Percentiles rank a stretch among this genome's conserved stretches.
phyloP scores from a whole-genome alignment of 129 eudicot genomes.

The Ambrosia trifida region DNA sequence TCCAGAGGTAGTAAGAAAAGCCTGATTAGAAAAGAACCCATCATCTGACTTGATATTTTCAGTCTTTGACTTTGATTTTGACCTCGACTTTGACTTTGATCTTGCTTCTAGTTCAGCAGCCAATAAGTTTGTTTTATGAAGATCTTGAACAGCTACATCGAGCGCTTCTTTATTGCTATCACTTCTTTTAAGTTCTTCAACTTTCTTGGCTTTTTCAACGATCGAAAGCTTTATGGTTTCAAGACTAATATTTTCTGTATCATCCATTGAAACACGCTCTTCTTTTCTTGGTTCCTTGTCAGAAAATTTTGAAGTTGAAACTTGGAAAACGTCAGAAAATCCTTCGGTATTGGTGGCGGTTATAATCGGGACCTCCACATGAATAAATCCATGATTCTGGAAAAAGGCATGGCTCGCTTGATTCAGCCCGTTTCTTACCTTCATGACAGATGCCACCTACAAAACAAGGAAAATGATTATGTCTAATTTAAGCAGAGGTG shows the following conservation, averaged over 20 bases:
- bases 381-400: conserved; percentile 61
- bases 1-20: conserved; percentile 64
- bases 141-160: conserved; percentile 71
- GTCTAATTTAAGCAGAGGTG: not conserved
- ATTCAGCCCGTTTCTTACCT: conserved; percentile 57
- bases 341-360: conserved; percentile 64
- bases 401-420: conserved; percentile 69
- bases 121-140: conserved; percentile 55
- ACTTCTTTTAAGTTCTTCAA: conserved; percentile 75
- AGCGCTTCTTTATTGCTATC: conserved; percentile 77
- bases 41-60: conserved; percentile 30
- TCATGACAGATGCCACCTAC: conserved; percentile 87
- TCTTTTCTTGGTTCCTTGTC: conserved; percentile 28
- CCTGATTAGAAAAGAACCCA: conserved; percentile 61
- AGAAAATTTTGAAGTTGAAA: conserved; percentile 49
- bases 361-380: conserved; percentile 78
- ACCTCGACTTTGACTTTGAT: conserved; percentile 41
- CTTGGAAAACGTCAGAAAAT: conserved; percentile 50
- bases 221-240: conserved; percentile 61
- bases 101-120: conserved; percentile 56
- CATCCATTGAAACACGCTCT: conserved; percentile 34
- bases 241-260: conserved; percentile 39
- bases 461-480: conserved; percentile 2
- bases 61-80: conserved; percentile 30
- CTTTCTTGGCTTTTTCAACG: conserved; percentile 53